These are phyloP conservation scores for Rhizopogon vulgaris DNA, from an alignment of 768 basidiomycete species.

Conservation along the genomic window DNA sequence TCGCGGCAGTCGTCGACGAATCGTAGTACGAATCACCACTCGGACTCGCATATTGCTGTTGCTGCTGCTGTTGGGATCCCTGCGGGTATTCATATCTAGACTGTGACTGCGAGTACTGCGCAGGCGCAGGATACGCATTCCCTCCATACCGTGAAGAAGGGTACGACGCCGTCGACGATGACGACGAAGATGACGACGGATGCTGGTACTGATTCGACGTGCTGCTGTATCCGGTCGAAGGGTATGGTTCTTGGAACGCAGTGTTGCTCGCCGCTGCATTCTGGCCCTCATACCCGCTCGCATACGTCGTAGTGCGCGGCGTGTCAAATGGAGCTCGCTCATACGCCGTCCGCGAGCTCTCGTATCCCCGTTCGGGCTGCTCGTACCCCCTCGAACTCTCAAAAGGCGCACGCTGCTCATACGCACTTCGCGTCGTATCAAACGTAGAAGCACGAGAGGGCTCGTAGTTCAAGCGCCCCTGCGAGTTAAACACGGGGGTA, in stretches of 20 bases:
- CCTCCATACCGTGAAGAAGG: conserved; percentile 10
- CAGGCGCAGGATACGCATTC: conserved; percentile 10
- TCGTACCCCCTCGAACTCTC: conserved; percentile 15
- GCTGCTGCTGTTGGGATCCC: conserved; percentile 16
- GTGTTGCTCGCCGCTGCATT: conserved; percentile 10
- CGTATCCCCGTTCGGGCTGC: conserved; percentile 23
- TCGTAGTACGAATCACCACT: conserved; percentile 20
- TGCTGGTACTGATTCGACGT: conserved; percentile 18
- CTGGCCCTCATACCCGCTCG: conserved; percentile 17
- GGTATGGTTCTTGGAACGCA: conserved; percentile 18
- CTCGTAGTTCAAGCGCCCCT: neutral
- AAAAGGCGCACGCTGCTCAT: neutral
- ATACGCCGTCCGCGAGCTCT: conserved; percentile 19
- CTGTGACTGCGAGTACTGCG: conserved; percentile 18
- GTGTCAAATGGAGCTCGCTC: conserved; percentile 15
- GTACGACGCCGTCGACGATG: neutral
- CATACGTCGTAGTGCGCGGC: conserved; percentile 16
- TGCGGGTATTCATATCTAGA: conserved; percentile 16
- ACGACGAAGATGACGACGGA: conserved; percentile 10
- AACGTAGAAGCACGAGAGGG: neutral
- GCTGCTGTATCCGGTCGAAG: conserved; percentile 13
- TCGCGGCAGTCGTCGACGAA: conserved; percentile 9
- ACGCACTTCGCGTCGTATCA: conserved; percentile 7
- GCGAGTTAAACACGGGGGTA: neutral
- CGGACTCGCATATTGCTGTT: conserved; percentile 15